Percentiles rank a stretch among this genome's conserved stretches.
Conservation (phyloP, 495 filamentous ascomycete species). For the Ascobolus immersus region DNA sequence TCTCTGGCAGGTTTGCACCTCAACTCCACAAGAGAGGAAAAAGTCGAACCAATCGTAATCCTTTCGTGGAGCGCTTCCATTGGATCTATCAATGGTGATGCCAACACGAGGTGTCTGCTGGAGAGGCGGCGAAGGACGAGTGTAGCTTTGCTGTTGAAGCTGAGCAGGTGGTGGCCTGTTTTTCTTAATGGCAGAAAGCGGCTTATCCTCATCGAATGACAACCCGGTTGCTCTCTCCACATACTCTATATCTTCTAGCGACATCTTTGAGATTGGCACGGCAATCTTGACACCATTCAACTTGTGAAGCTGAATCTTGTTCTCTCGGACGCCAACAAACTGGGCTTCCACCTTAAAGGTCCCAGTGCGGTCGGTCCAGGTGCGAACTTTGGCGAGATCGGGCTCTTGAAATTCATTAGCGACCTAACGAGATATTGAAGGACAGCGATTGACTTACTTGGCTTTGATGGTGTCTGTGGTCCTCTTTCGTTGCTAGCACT, state of each 20-base stretch:
- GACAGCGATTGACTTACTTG: background rate
- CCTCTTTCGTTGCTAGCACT: background rate
- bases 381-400: conserved; percentile 56
- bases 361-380: conserved; percentile 83
- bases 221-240: conserved; percentile 67
- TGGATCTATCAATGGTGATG: conserved; percentile 25
- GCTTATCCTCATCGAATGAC: conserved; percentile 90
- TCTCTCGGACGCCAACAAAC: conserved; percentile 77
- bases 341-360: conserved; percentile 95
- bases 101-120: conserved; percentile 13
- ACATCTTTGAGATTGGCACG: conserved; percentile 86
- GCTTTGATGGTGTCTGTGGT: background rate
- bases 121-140: conserved; percentile 2
- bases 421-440: background rate
- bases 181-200: conserved; percentile 51
- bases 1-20: conserved; percentile 71
- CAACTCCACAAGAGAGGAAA: conserved; percentile 76
- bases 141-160: conserved; percentile 10
- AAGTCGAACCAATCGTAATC: conserved; percentile 99
- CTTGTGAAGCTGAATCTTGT: conserved; percentile 96
- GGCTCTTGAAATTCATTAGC: conserved; percentile 31
- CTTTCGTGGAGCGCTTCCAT: conserved; percentile 21
- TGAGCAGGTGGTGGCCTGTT: conserved; percentile 9
- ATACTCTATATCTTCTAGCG: conserved; percentile 76
- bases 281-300: conserved; percentile 95